Evolutionary conservation across 805 yeast species (phyloP), one percentile per base, ranked within the genome.

Genomic region (Schwanniomyces pseudopolymorphus): DNA sequence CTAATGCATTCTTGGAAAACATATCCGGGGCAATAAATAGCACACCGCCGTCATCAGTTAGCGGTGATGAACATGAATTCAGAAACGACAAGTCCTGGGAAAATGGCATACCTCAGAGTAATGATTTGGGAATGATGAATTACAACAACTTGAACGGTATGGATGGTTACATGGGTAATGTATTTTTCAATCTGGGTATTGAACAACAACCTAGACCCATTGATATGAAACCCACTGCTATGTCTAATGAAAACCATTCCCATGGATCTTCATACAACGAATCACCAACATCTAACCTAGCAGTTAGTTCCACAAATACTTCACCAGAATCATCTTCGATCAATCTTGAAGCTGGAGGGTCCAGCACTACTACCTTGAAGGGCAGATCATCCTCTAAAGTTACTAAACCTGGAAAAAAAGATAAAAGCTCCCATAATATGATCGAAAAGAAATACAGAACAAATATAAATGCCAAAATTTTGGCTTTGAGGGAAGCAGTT

Each of bases 361-460:
- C 42, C 13, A 40, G 44, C 11, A 22, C 36, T 24, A 36, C 38
- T 2, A 31, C 35, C 14, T 31, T 31, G 19, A 31, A 31, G 9
- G 35, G 35, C 16, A 46, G 43, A 22, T 38, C 50, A 43, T 33
- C 9, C 37, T 5, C 43, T 55, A 8, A 64, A 61, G 48, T 71
- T 16, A 43, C 69, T 4, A 81, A 79, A 53, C 78, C 81, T 4
- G 74, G 68, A 50, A 72, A 72, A 48, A 82, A 81, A 61, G 79
- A 77, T 45, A 78, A 84, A 64, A 73, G 83, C 1, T 78, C 88
- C 6, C 95, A 87, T 66, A 87, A 87, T 58, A 81, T 85, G 74
- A 84, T 87, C 54, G 95, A 88, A 60, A 87, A 87, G 66, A 83
- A 85, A 58, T 88, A 88, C 64, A 67, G 95, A 54, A 84, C 87